Evolutionary conservation across 495 filamentous ascomycete genomes (phyloP), one percentile per base, ranked within the genome.

Genomic region (Aspergillus nanangensis): DNA sequence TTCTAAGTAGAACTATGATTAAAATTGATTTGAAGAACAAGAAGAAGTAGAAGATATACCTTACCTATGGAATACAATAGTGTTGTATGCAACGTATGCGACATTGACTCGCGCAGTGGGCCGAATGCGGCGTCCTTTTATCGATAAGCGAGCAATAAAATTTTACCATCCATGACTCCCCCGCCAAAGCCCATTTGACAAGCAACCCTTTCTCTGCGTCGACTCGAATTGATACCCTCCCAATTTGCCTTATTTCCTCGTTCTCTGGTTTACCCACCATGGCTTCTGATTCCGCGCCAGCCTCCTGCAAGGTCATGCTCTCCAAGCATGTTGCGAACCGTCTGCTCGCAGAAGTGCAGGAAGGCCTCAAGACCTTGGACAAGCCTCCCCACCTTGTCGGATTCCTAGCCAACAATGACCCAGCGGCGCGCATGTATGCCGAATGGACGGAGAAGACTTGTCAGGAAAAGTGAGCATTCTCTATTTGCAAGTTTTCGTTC

Each of bases 401-500:
- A 22, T 95, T 96, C 66, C 76, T 98, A 43, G 88, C 93, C 40
- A 96, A 95, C 62, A 74, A 79, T 49, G 93, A 98, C 68, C 90
- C 90, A 31, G 87, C 88, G 14, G 93, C 92, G 25, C 71, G 82
- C 47, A 88, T 93, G 74, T 98, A 98, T 63, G 93, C 93, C 45
- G 86, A 95, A 58, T 95, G 88, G 90, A 95, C 90, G n/a, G 82
- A 84, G 61, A 95, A 95, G 75, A 96, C 93, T 3, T 95, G 88
- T 62, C 76, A 78, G 62, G 90, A 97, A 69, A 90, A 95, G 92
- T 95, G 71, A 83, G 83, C 58, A 50, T 58, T 45, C 51, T 54
- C 44, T 57, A 20, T 44, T 54, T 43, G 25, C 7, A 11, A 11
- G 25, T 37, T 32, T 31, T 5, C 9, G 8, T 33, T 15, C 31